A percentile compares a stretch with the other conserved stretches of the same genome.
These are phyloP conservation scores for Psilocybe sp. DNA, from an alignment of 768 basidiomycete species.

Conservation along the genomic window DNA sequence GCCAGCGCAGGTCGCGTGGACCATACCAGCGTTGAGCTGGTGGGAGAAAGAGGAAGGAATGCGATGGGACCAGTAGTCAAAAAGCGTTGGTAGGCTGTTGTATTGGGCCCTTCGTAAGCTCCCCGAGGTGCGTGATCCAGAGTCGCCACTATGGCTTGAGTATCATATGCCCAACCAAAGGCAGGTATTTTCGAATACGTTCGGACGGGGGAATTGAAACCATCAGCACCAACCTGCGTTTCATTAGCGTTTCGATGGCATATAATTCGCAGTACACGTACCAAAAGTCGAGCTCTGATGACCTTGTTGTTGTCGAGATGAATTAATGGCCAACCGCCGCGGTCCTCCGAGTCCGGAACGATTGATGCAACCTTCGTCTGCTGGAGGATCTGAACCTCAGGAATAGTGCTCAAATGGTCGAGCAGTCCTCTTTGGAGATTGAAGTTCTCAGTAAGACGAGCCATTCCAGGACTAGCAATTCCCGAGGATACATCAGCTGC, in stretches of 20 bases:
- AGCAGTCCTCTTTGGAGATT: conserved; percentile 89
- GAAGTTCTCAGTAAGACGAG: conserved; percentile 86
- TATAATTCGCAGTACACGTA: conserved; percentile 21
- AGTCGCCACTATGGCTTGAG: conserved; percentile 88
- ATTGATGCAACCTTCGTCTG: conserved; percentile 76
- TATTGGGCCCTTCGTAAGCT: conserved; percentile 61
- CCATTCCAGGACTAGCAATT: conserved; percentile 48
- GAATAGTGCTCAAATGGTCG: conserved; percentile 49
- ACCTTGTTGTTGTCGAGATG: conserved; percentile 65
- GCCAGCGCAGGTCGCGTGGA: conserved; percentile 81
- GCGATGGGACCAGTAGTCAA: conserved; percentile 94
- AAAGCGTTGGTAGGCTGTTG: conserved; percentile 90
- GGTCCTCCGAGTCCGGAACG: conserved; percentile 42
- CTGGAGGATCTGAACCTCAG: conserved; percentile 63
- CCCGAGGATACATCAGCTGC: conserved; percentile 44
- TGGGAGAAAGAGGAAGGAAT: conserved; percentile 83
- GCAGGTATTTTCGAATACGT: conserved; percentile 81
- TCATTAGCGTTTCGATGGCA: background rate
- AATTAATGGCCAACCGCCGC: conserved; percentile 79
- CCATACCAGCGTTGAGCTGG: conserved; percentile 89
- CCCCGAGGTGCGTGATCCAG: conserved; percentile 69
- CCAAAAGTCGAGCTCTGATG: conserved; percentile 73
- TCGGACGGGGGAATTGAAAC: conserved; percentile 91
- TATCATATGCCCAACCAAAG: conserved; percentile 90
- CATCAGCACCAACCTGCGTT: conserved; percentile 89